Percentiles rank a stretch among this genome's conserved stretches.
Conservation (phyloP, 768 basidiomycete species). For the Auricularia sp. region DNA sequence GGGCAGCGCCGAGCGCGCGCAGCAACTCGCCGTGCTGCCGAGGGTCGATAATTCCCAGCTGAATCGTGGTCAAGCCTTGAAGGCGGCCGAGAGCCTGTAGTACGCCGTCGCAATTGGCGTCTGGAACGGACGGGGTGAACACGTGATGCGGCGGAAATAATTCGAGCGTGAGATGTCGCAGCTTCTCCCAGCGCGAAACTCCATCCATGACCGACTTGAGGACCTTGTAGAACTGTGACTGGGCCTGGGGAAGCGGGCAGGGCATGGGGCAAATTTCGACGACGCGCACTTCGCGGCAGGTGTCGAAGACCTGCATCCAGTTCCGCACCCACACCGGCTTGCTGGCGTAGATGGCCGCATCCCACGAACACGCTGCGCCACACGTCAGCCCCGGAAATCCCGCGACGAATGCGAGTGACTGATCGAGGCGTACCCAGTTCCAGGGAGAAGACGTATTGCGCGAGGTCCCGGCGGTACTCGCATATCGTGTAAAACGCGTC, state of each 20-base stretch:
- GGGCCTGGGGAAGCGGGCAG: neutral
- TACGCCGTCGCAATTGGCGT: no score
- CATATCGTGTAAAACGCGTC: neutral
- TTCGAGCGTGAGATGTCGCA: no score
- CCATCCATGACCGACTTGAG: neutral
- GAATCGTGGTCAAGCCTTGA: no score
- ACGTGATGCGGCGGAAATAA: no score
- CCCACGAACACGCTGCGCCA: neutral
- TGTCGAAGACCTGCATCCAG: neutral
- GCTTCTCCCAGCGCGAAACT: neutral
- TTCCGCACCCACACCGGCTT: neutral
- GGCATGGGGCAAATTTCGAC: neutral
- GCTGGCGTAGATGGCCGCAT: neutral
- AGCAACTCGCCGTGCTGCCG: no score
- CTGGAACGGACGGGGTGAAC: no score
- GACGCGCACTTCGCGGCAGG: neutral
- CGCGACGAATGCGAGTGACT: neutral
- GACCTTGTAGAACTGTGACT: neutral
- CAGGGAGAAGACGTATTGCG: neutral
- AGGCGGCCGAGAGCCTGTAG: no score
- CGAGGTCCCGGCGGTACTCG: neutral
- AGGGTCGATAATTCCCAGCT: no score
- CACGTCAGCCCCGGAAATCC: neutral
- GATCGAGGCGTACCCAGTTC: neutral
- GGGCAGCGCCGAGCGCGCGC: no score